A percentile compares a stretch with the other conserved stretches of the same genome.
phyloP scores from a whole-genome alignment of 371 early-diverging fungal species.

The Syncephalastrum sp. region DNA sequence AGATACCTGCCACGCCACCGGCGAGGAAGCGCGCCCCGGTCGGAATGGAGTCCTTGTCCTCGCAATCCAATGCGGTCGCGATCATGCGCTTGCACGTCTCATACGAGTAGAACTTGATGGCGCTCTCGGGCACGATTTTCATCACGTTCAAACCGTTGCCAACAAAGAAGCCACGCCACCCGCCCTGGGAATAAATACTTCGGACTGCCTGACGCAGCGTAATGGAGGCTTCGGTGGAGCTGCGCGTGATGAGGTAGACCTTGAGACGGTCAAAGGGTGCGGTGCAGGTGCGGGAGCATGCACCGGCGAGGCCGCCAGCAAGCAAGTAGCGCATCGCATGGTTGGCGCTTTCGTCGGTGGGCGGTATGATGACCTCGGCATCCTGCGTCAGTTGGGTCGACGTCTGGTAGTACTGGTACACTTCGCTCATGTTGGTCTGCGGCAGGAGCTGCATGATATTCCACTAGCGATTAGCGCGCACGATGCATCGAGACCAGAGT shows the following conservation, averaged over 20 bases:
- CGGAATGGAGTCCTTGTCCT: constrained; percentile 55
- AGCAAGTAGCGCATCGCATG: constrained; percentile 63
- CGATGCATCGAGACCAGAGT: too few species aligned
- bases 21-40: constrained; percentile 67
- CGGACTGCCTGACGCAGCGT: constrained; percentile 32
- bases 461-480: neutral
- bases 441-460: constrained; percentile 19
- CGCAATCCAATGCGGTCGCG: constrained; percentile 33
- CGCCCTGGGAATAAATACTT: constrained; percentile 62
- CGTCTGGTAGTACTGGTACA: constrained; percentile 65
- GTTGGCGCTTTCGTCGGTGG: constrained; percentile 45
- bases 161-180: constrained; percentile 71
- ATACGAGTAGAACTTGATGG: constrained; percentile 74
- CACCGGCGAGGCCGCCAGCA: constrained; percentile 80
- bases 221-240: constrained; percentile 15
- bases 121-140: constrained; percentile 82
- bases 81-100: constrained; percentile 62
- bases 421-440: constrained; percentile 50
- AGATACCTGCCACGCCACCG: constrained; percentile 75
- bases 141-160: constrained; percentile 82
- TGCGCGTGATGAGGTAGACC: constrained; percentile 68
- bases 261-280: constrained; percentile 80
- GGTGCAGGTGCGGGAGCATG: constrained; percentile 73
- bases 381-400: constrained; percentile 64
- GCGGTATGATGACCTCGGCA: constrained; percentile 67